phyloP scores from a whole-genome alignment of 2,329 filamentous ascomycete genomes.

The Fusarium verticillioides region DNA sequence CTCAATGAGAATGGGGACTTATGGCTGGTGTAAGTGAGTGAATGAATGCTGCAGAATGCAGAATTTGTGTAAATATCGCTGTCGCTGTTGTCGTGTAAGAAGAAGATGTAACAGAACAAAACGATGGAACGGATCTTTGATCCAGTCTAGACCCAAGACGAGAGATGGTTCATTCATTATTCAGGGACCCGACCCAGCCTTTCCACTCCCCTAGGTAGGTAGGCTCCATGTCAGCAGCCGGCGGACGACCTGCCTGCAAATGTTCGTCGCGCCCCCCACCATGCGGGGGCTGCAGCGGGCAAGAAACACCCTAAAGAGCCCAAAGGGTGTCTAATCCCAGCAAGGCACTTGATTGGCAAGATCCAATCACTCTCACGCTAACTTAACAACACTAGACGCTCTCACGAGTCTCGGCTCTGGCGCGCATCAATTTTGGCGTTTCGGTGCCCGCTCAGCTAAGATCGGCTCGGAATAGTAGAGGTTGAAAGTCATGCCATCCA shows the following conservation, averaged over 20 bases:
- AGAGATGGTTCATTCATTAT: slow-evolving; percentile 2
- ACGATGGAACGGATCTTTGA: slow-evolving; percentile 17
- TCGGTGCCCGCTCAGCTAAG: slow-evolving; percentile 15
- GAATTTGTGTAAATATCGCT: neutral
- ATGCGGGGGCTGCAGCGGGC: slow-evolving; percentile 31
- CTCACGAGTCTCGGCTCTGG: neutral
- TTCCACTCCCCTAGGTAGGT: neutral
- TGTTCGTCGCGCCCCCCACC: slow-evolving; percentile 30
- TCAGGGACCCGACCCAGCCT: slow-evolving; percentile 30
- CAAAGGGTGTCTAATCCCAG: slow-evolving; percentile 32
- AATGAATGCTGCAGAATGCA: neutral
- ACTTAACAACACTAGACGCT: neutral
- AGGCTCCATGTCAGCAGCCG: slow-evolving; percentile 19
- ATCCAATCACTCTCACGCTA: slow-evolving; percentile 19
- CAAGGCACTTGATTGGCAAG: slow-evolving; percentile 28
- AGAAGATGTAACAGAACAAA: slow-evolving; percentile 25
- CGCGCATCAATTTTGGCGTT: neutral
- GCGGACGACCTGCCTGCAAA: slow-evolving; percentile 27
- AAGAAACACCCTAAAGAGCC: slow-evolving; percentile 14
- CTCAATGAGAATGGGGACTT: neutral
- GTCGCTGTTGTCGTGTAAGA: slow-evolving; percentile 17
- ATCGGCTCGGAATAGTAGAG: neutral
- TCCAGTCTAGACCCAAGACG: slow-evolving; percentile 4
- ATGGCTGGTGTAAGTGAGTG: neutral
- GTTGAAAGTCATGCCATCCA: slow-evolving; percentile 1